Conservation (phyloP, 2,329 filamentous ascomycete species). For the Calonectria honghensis region DNA sequence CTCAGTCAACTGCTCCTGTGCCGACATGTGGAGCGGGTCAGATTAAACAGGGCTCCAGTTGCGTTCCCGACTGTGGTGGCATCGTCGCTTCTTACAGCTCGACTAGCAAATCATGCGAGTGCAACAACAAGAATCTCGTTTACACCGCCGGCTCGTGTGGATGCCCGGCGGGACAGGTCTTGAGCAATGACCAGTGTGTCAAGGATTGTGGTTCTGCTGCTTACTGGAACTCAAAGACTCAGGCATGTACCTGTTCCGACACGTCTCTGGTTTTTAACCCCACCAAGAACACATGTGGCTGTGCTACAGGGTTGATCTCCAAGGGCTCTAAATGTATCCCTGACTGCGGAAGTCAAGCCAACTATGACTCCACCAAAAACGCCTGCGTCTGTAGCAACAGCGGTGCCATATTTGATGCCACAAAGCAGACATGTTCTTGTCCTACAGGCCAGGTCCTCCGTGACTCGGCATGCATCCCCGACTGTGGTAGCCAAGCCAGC, state of each 20-base stretch:
- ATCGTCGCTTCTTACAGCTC: background rate
- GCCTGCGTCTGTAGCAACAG: conserved; percentile 49
- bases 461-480: conserved; percentile 14
- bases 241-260: background rate
- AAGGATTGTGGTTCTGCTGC: background rate
- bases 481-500: conserved; percentile 24
- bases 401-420: conserved; percentile 43
- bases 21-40: conserved; percentile 5
- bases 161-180: background rate
- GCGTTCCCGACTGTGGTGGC: background rate
- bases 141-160: conserved; percentile 1
- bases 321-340: conserved; percentile 37
- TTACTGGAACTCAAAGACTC: background rate
- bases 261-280: background rate
- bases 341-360: conserved; percentile 47
- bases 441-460: background rate
- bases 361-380: conserved; percentile 43
- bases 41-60: background rate
- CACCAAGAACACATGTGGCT: background rate
- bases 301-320: conserved; percentile 3
- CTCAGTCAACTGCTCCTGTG: background rate
- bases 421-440: conserved; percentile 44
- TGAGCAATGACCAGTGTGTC: background rate
- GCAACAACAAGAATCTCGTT: conserved; percentile 9
- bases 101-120: background rate